Evolutionary conservation across 805 yeast genomes (phyloP).

Genomic region (Zygosaccharomyces pseudorouxii): DNA sequence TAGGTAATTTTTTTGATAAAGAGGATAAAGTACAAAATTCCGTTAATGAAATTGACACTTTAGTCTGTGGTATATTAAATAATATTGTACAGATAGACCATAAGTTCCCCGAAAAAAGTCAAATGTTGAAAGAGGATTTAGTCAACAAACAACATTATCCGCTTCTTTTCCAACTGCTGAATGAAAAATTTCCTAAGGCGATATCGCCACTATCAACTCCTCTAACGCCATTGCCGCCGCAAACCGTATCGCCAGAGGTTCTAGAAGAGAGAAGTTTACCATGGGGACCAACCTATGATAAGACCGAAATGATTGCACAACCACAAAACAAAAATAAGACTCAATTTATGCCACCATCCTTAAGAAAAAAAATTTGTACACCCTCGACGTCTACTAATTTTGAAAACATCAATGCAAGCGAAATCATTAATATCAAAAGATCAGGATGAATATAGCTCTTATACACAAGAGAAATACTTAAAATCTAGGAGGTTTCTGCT

Average conservation of each 20-base stretch:
- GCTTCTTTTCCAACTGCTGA: constrained; percentile 33
- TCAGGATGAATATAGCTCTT: constrained; percentile 1
- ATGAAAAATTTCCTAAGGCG: constrained; percentile 8
- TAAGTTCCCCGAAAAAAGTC: constrained; percentile 35
- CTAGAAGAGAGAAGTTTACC: constrained; percentile 1
- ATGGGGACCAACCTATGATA: not conserved
- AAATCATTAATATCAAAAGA: constrained; percentile 4
- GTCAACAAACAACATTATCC: constrained; percentile 45
- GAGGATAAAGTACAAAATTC: constrained; percentile 10
- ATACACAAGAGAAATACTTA: constrained; percentile 2
- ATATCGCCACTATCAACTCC: constrained; percentile 18
- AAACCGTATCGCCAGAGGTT: not conserved
- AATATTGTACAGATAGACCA: constrained; percentile 36
- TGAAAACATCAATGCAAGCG: constrained; percentile 17
- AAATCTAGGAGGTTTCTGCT: constrained; percentile 26
- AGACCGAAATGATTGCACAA: not conserved
- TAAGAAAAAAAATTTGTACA: constrained; percentile 8
- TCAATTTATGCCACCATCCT: constrained; percentile 12
- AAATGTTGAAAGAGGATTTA: constrained; percentile 35
- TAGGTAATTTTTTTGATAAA: constrained; percentile 10
- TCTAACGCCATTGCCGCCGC: not conserved
- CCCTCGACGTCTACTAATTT: constrained; percentile 19
- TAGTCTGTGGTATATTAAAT: constrained; percentile 12
- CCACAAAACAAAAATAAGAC: not conserved
- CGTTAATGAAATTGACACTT: constrained; percentile 12